These are phyloP conservation scores for Yarrowia alimentaria DNA, from an alignment of 805 yeast species.

Conservation along the genomic window DNA sequence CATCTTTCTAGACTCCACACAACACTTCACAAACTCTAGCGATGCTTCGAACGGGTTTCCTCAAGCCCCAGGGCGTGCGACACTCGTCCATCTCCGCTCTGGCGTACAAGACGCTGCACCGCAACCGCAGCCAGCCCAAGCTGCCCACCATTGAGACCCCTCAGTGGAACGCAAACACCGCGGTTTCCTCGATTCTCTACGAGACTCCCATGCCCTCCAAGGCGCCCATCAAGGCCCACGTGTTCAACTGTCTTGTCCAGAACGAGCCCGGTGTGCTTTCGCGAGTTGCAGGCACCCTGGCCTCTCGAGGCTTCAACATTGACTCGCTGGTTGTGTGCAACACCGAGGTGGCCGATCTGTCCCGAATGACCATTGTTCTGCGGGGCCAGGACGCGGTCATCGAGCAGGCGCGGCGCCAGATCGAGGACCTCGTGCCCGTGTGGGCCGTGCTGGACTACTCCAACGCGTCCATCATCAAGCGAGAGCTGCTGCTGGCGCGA, in stretches of 20 bases:
- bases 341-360: slow-evolving; percentile 92
- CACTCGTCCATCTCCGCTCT: slow-evolving; percentile 78
- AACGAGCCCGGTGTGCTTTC: slow-evolving; percentile 98
- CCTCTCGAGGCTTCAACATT: slow-evolving; percentile 97
- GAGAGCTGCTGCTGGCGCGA: slow-evolving; percentile 90
- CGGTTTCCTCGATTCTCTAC: slow-evolving; percentile 90
- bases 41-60: slow-evolving; percentile 8
- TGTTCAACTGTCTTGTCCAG: slow-evolving; percentile 93
- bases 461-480: slow-evolving; percentile 79
- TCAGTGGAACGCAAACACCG: slow-evolving; percentile 92
- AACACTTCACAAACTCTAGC: neutral
- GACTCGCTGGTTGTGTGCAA: slow-evolving; percentile 95
- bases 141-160: slow-evolving; percentile 93
- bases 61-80: slow-evolving; percentile 9
- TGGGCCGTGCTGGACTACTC: slow-evolving; percentile 96
- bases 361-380: slow-evolving; percentile 94
- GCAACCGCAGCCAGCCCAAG: slow-evolving; percentile 82
- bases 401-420: slow-evolving; percentile 97
- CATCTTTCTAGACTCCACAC: neutral
- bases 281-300: slow-evolving; percentile 88
- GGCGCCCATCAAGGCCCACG: slow-evolving; percentile 77
- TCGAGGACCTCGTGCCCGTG: slow-evolving; percentile 96
- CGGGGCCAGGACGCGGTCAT: slow-evolving; percentile 94
- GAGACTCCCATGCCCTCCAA: slow-evolving; percentile 68
- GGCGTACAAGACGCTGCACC: slow-evolving; percentile 89